phyloP scores from a whole-genome alignment of 352 stramenopile species.

The Blastocystis sp. region DNA sequence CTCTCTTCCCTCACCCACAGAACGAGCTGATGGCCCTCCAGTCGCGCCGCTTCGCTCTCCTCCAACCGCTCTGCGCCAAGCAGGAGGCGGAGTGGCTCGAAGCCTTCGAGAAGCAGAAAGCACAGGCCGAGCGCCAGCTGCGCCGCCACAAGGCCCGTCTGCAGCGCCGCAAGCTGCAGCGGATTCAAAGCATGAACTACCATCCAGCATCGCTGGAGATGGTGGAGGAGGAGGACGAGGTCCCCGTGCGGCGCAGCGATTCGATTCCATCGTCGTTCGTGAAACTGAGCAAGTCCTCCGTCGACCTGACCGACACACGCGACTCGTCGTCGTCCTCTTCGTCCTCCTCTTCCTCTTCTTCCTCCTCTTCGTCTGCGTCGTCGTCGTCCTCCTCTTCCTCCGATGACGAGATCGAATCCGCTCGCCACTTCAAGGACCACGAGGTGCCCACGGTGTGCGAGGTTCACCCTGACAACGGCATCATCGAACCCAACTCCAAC shows the following conservation, averaged over 20 bases:
- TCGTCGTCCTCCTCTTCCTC: slow-evolving; percentile 32
- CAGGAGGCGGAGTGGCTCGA: slow-evolving; percentile 74
- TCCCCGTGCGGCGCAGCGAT: not conserved
- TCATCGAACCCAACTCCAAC: slow-evolving; percentile 54
- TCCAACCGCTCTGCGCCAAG: not conserved
- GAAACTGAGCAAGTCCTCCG: not conserved
- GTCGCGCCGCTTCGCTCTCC: not conserved
- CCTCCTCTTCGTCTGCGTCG: slow-evolving; percentile 36
- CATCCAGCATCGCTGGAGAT: not conserved
- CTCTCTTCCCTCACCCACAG: not conserved
- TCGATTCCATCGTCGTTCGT: not conserved
- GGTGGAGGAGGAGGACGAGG: not conserved
- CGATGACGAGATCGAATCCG: not conserved
- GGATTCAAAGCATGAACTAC: not conserved
- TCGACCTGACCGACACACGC: not conserved
- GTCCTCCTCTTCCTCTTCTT: not conserved
- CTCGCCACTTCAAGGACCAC: slow-evolving; percentile 30
- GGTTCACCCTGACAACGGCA: slow-evolving; percentile 48
- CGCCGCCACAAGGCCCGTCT: slow-evolving; percentile 71
- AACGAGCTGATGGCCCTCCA: slow-evolving; percentile 16
- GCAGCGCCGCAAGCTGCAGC: not conserved
- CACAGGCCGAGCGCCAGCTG: slow-evolving; percentile 72
- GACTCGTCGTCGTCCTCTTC: not conserved
- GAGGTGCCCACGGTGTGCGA: slow-evolving; percentile 44
- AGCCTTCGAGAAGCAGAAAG: slow-evolving; percentile 74